Conservation (phyloP, 2,329 filamentous ascomycete species). For the Fusarium pseudocircinatum region DNA sequence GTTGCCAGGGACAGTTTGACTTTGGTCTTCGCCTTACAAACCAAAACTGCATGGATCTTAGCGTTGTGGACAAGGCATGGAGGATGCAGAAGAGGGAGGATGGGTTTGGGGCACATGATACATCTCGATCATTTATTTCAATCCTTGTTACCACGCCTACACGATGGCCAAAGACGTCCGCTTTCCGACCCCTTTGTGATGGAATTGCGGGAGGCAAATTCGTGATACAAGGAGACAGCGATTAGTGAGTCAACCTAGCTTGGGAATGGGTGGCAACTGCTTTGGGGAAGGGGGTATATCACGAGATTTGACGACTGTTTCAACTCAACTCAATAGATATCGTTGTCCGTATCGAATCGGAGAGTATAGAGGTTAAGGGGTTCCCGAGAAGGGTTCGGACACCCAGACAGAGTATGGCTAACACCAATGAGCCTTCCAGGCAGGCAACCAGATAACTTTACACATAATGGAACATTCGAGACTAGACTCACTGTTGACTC, state of each 20-base stretch:
- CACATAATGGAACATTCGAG: slow-evolving; percentile 38
- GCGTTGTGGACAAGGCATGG: slow-evolving; percentile 9
- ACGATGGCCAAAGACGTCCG: slow-evolving; percentile 29
- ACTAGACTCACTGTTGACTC: not conserved
- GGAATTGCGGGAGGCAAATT: slow-evolving; percentile 28
- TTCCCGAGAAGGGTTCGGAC: slow-evolving; percentile 13
- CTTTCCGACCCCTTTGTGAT: slow-evolving; percentile 22
- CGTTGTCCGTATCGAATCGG: slow-evolving; percentile 13
- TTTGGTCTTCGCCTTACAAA: slow-evolving; percentile 24
- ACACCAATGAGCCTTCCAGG: slow-evolving; percentile 28
- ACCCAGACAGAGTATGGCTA: slow-evolving; percentile 20
- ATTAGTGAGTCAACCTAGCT: slow-evolving; percentile 26
- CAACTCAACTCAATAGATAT: slow-evolving; percentile 30
- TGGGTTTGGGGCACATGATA: slow-evolving; percentile 16
- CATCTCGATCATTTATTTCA: slow-evolving; percentile 27
- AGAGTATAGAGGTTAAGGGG: slow-evolving; percentile 29
- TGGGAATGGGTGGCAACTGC: slow-evolving; percentile 26
- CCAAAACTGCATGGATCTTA: slow-evolving; percentile 24
- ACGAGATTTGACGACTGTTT: slow-evolving; percentile 36
- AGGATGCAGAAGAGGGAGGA: slow-evolving; percentile 14
- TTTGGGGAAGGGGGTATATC: slow-evolving; percentile 34
- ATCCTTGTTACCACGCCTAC: slow-evolving; percentile 25
- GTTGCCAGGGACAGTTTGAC: slow-evolving; percentile 20
- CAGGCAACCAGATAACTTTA: slow-evolving; percentile 36
- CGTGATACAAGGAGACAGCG: slow-evolving; percentile 22